Conservation (phyloP, 1,284 basidiomycete species). For the Leccinum solheimii region DNA sequence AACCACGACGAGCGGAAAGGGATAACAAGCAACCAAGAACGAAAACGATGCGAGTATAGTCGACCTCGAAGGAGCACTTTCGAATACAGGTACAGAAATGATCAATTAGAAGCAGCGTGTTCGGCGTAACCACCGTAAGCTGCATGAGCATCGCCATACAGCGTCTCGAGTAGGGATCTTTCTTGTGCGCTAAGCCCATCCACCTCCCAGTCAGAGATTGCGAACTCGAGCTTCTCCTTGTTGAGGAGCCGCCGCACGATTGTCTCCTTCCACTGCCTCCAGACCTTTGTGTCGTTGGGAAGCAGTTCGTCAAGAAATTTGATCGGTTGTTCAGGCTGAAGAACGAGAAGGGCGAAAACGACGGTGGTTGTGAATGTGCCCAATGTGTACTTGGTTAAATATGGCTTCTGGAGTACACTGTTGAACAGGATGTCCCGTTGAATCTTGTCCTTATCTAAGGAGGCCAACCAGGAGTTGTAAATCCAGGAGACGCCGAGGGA, state of each 20-base stretch:
- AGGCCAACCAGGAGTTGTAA: constrained; percentile 34
- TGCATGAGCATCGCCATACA: constrained; percentile 26
- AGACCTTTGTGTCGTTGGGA: constrained; percentile 35
- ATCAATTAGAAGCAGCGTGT: constrained; percentile 13
- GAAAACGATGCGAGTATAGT: background rate
- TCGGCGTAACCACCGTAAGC: constrained; percentile 23
- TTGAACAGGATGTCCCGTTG: constrained; percentile 28
- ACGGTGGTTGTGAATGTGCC: constrained; percentile 33
- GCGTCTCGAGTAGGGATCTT: constrained; percentile 19
- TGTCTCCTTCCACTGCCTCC: constrained; percentile 29
- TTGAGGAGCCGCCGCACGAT: constrained; percentile 17
- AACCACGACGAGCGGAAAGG: background rate
- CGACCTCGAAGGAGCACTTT: background rate
- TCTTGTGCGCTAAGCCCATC: constrained; percentile 17
- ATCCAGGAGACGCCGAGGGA: constrained; percentile 33
- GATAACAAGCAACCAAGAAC: background rate
- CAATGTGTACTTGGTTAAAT: constrained; percentile 30
- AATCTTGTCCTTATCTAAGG: constrained; percentile 32
- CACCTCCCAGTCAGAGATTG: constrained; percentile 26
- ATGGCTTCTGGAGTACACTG: constrained; percentile 24
- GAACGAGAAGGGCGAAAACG: constrained; percentile 32
- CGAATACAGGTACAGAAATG: background rate
- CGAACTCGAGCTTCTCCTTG: constrained; percentile 29
- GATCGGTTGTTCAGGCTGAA: constrained; percentile 24
- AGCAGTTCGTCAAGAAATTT: constrained; percentile 31